Percentiles rank a stretch among this genome's conserved stretches.
These are phyloP conservation scores for Orobanche coerulescens DNA, from an alignment of 257 asterid species.

Conservation along the genomic window DNA sequence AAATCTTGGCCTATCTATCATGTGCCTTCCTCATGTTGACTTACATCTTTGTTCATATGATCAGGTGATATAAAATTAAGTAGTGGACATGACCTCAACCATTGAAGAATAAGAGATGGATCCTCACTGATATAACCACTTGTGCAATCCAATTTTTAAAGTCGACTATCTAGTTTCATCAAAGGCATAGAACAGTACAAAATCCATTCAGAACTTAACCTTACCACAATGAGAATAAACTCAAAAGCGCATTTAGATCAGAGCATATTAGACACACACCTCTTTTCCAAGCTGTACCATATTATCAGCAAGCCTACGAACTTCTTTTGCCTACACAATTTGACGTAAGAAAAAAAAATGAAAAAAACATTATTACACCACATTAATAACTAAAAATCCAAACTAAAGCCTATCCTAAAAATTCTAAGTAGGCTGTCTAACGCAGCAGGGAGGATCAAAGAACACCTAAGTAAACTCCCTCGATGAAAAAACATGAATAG, in stretches of 20 bases:
- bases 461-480: not conserved
- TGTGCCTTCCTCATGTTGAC: no score
- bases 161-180: not conserved
- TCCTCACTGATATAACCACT: no score
- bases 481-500: not conserved
- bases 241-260: not conserved
- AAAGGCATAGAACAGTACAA: not conserved
- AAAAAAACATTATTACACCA: not conserved
- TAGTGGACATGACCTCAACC: no score
- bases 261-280: constrained; percentile 29
- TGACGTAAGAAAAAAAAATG: not conserved
- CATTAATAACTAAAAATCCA: not conserved
- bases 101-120: no score
- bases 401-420: not conserved
- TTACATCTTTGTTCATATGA: no score
- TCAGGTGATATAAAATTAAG: no score
- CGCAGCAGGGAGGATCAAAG: not conserved
- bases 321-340: constrained; percentile 67
- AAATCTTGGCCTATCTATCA: no score
- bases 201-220: not conserved
- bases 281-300: constrained; percentile 95
- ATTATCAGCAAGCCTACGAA: constrained; percentile 84
- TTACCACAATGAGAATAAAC: not conserved
- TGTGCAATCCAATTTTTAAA: no score
- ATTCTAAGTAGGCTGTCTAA: not conserved